Evolutionary conservation across 257 asterid species (phyloP), one percentile per base, ranked within the genome.

Genomic region (Capsicum chinense): DNA sequence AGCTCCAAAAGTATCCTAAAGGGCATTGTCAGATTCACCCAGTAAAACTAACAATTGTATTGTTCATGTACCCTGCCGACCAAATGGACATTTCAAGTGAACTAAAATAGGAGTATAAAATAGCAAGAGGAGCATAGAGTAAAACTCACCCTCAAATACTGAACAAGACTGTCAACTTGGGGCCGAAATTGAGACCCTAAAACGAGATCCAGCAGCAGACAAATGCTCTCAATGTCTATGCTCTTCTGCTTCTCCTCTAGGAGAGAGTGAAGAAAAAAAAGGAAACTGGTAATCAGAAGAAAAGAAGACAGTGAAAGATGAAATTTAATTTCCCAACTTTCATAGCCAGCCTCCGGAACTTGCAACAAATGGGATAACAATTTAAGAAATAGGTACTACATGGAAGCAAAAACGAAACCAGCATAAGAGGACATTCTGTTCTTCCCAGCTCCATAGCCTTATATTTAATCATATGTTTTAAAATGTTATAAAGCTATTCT

Each of bases 221-320:
- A 95, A 73, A 92, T 83, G 84, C 92, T 94, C 89, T 95, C 99
- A 19, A 95, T 89, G 88, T 95, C 98, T 84, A 95, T 88, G 90
- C 97, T 93, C 91, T 94, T 95, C 83, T 95, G 97, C 87, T 91
- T 93, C 83, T 95, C 98, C 90, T 95, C 99, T 95, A 88, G 59
- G 87, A 87, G 56, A 88, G 82, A 69, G 87, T 56, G 79, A 47
- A 85, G 26, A 56, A 64, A 47, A 67, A 19, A n/a, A 79, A 0
- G 42, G 21, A 56, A 71, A 54, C 7, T 21, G 42, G 47, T 71
- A 44, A 84, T 86, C 76, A 83, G 37, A 14, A 80, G 66, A 84
- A 68, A 70, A 62, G 62, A 14, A 11, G 57, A 74, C 44, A 74
- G 12, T 6, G 48, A 54, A 76, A 76, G 44, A 76, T 26, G 26